Percentiles rank a stretch among this genome's conserved stretches.
phyloP scores from a whole-genome alignment of 371 early-diverging fungal genomes.

The Capniomyces stellatus region DNA sequence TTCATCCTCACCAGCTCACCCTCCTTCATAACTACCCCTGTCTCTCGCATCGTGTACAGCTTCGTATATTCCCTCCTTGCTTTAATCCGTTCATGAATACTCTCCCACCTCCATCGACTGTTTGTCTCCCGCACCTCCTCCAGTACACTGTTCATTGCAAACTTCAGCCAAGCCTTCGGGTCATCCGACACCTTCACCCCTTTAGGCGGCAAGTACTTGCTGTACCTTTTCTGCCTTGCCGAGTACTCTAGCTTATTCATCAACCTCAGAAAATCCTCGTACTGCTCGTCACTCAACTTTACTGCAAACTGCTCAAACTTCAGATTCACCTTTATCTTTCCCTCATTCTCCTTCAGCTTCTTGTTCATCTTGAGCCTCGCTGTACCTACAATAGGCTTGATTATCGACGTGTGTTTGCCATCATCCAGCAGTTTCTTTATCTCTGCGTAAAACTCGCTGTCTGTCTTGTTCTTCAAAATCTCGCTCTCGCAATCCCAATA shows the following conservation, averaged over 20 bases:
- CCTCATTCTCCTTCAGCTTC: conserved; percentile 34
- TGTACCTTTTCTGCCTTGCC: conserved; percentile 56
- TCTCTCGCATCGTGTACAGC: conserved; percentile 48
- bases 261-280: conserved; percentile 56
- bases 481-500: conserved; percentile 77
- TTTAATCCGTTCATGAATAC: conserved; percentile 62
- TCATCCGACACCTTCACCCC: conserved; percentile 55
- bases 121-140: conserved; percentile 76
- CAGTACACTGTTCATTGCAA: conserved; percentile 60
- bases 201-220: conserved; percentile 59
- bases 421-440: conserved; percentile 12
- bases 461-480: conserved; percentile 29
- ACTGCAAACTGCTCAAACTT: conserved; percentile 86
- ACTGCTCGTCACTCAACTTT: conserved; percentile 77
- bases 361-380: conserved; percentile 66
- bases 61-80: conserved; percentile 63
- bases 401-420: conserved; percentile 54
- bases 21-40: conserved; percentile 29
- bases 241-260: conserved; percentile 65
- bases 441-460: conserved; percentile 8
- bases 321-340: conserved; percentile 47
- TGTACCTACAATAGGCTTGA: conserved; percentile 85
- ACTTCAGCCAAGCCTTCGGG: conserved; percentile 70
- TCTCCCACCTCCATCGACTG: conserved; percentile 71
- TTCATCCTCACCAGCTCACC: conserved; percentile 35